Evolutionary conservation across 331 rosid genomes (phyloP).

Genomic region (Pyracantha coccinea): DNA sequence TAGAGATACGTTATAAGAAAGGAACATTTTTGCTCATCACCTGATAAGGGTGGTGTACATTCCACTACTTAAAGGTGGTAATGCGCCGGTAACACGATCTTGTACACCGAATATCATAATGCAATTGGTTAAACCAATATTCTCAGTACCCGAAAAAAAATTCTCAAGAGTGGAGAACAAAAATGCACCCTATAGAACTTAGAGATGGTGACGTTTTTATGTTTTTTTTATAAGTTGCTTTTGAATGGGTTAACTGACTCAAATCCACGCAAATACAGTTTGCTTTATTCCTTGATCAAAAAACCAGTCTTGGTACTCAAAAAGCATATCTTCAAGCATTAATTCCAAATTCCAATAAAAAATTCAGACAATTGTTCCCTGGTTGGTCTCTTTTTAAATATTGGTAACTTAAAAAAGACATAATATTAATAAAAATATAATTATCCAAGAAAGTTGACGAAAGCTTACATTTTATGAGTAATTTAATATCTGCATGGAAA

Average conservation of each 20-base stretch:
- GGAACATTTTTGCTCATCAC: too few relatives aligned
- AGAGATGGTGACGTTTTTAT: too few relatives aligned
- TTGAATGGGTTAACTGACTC: too few relatives aligned
- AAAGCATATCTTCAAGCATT: conserved; percentile 31
- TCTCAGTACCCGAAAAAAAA: fast-evolving
- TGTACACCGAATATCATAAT: too few relatives aligned
- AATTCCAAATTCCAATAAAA: conserved; percentile 28
- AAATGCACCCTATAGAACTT: too few relatives aligned
- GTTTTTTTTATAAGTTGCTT: too few relatives aligned
- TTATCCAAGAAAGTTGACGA: conserved; percentile 36
- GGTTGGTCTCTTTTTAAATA: conserved; percentile 8
- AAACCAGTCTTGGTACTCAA: conserved; percentile 30
- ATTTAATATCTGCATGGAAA: conserved; percentile 48
- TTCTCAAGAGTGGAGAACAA: fast-evolving
- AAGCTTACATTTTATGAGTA: conserved; percentile 21
- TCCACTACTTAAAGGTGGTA: too few relatives aligned
- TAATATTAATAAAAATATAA: not conserved
- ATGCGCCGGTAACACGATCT: fast-evolving
- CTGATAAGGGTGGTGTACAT: too few relatives aligned
- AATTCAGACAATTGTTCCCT: conserved; percentile 27
- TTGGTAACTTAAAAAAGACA: not conserved
- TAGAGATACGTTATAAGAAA: too few relatives aligned
- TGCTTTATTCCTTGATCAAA: not conserved
- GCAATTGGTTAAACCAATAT: too few relatives aligned
- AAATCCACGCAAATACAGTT: too few relatives aligned